These are phyloP conservation scores for Cutaneotrichosporon mucoides DNA, from an alignment of 1,284 basidiomycete genomes.

Conservation along the genomic window DNA sequence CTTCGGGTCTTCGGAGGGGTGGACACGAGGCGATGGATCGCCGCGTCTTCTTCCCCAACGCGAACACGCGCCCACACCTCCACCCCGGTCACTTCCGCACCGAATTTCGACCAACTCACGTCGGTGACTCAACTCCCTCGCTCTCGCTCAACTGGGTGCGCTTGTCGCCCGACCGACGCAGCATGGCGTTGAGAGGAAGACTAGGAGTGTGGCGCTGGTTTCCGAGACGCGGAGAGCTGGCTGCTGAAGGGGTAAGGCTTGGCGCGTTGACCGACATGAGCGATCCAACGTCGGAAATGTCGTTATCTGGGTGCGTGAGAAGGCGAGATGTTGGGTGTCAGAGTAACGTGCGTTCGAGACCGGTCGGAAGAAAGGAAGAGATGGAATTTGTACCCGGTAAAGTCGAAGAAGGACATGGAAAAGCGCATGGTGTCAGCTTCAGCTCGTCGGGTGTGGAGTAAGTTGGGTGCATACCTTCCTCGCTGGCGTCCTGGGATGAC, in stretches of 20 bases:
- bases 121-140: conserved; percentile 46
- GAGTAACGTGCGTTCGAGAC: too few species aligned
- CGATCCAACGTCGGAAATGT: conserved; percentile 46
- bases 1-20: too few species aligned
- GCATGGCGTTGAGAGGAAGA: conserved; percentile 13
- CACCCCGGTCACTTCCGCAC: too few species aligned
- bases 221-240: conserved; percentile 17
- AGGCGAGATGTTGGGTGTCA: too few species aligned
- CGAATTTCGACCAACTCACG: conserved; percentile 30
- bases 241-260: conserved; percentile 18
- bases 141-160: conserved; percentile 27
- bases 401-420: too few species aligned
- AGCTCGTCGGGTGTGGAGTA: too few species aligned
- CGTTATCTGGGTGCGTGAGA: conserved; percentile 31
- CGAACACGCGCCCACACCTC: too few species aligned
- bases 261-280: conserved; percentile 33
- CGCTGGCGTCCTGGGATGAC: conserved; percentile 46
- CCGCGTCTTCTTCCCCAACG: too few species aligned
- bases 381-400: too few species aligned
- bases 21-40: too few species aligned
- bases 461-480: conserved; percentile 38
- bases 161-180: conserved; percentile 16
- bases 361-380: too few species aligned
- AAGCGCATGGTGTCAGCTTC: too few species aligned
- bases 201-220: conserved; percentile 6